Conservation (phyloP, 257 asterid species). For the Solanum clarkiae region DNA sequence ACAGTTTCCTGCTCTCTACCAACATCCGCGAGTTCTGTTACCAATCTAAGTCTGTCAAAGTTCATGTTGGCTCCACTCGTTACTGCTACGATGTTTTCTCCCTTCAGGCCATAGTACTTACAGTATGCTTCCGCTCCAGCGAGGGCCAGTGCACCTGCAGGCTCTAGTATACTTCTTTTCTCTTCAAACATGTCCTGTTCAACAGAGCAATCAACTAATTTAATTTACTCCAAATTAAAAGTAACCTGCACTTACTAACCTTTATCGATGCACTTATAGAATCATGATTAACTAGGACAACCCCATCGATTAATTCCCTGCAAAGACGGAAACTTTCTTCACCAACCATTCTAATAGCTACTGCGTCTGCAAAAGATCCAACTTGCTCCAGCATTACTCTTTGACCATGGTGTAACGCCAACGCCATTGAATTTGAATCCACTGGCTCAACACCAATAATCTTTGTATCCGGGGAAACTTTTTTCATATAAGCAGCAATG, state of each 20-base stretch:
- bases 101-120: slow-evolving; percentile 66
- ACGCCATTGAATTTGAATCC: slow-evolving; percentile 91
- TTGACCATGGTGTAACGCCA: slow-evolving; percentile 64
- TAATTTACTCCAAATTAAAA: background rate
- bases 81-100: slow-evolving; percentile 70
- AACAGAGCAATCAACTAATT: background rate
- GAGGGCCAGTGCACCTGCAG: slow-evolving; percentile 95
- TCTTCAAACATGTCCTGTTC: slow-evolving; percentile 92
- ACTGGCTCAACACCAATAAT: slow-evolving; percentile 88
- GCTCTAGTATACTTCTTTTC: slow-evolving; percentile 89
- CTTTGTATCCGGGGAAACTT: slow-evolving; percentile 74
- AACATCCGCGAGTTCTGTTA: slow-evolving; percentile 87
- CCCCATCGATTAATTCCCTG: slow-evolving; percentile 71
- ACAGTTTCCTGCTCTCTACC: slow-evolving; percentile 85
- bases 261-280: slow-evolving; percentile 94
- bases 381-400: slow-evolving; percentile 75
- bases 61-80: slow-evolving; percentile 99
- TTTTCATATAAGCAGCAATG: slow-evolving; percentile 81
- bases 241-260: slow-evolving; percentile 26
- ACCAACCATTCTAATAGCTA: slow-evolving; percentile 89
- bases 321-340: slow-evolving; percentile 77
- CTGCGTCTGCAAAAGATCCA: slow-evolving; percentile 97
- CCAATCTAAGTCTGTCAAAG: slow-evolving; percentile 79
- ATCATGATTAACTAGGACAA: slow-evolving; percentile 80
- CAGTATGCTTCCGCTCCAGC: slow-evolving; percentile 97